Base-by-base conservation (phyloP, 176 grass and related monocot genomes). In the Carex scoparia region DNA sequence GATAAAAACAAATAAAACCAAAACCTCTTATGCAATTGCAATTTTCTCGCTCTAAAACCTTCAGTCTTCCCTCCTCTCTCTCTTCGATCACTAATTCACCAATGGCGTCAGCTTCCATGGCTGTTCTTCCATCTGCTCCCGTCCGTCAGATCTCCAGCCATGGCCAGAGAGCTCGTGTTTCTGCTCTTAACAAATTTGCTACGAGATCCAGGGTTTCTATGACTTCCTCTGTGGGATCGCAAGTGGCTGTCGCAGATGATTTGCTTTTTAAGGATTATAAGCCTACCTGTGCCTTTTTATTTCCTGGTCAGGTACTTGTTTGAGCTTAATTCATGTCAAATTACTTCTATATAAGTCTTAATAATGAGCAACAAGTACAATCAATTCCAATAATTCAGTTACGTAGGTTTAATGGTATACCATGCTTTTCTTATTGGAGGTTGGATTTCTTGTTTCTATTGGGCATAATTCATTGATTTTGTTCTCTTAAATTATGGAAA, bases 231-330 rank as follows among this genome's bases (percentile, higher is more conserved):
- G 32, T 88, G 5, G 89, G 93, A 35, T 93, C 93, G 11, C 84
- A 87, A 83, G 86, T 87, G 23, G 86, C 82, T 1, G 88, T 84
- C 0, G 80, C 83, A 0, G 48, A 85, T 18, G 94, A 98, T 80
- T 78, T 89, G 81, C 85, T 93, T 61, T 98, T 98, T 80, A 87
- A 89, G 37, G 90, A 94, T 53, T 98, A 95, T 79, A 98, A 91
- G 71, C 91, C 93, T 64, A 87, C 90, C 54, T 86, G 87, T 77
- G 93, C 96, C 11, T 98, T 98, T 83, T 74, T 98, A 49, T 98
- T 95, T 89, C 96, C 96, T 9, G 96, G 96, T 8, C 96, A 98
- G 91, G 96, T 98, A 87, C 51, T 49, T 65, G 56, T 13, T 58
- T 75, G 69, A 61, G 60, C 90, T 84, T 13, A 32, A 51, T 3